These are phyloP conservation scores for Papiliotrema terrestris DNA, from an alignment of 1,284 basidiomycete genomes.

Conservation along the genomic window DNA sequence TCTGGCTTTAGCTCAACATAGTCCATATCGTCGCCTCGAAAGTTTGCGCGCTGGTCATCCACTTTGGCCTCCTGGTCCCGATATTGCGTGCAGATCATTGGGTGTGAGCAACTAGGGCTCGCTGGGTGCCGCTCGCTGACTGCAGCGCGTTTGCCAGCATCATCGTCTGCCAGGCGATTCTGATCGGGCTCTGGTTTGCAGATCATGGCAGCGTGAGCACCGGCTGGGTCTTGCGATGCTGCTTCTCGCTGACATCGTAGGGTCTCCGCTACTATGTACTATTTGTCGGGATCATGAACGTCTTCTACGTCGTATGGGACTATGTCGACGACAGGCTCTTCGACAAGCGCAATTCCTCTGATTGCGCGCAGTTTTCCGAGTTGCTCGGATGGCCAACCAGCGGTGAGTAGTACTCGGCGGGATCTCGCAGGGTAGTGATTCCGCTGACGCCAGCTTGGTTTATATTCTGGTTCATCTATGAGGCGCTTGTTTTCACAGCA, in stretches of 20 bases:
- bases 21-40: slow-evolving; percentile 48
- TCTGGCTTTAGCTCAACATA: slow-evolving; percentile 6
- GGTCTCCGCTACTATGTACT: slow-evolving; percentile 45
- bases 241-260: slow-evolving; percentile 17
- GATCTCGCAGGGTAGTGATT: too few species aligned
- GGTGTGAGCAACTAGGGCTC: slow-evolving; percentile 27
- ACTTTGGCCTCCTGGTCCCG: slow-evolving; percentile 42
- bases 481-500: slow-evolving; percentile 37
- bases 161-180: slow-evolving; percentile 38
- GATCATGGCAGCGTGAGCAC: slow-evolving; percentile 45
- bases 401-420: slow-evolving; percentile 31
- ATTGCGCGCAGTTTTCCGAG: slow-evolving; percentile 46
- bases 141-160: slow-evolving; percentile 44
- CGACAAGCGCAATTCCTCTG: slow-evolving; percentile 45
- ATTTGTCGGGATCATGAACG: slow-evolving; percentile 42
- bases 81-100: slow-evolving; percentile 43
- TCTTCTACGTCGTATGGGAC: slow-evolving; percentile 50
- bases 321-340: slow-evolving; percentile 47
- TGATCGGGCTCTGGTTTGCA: slow-evolving; percentile 49
- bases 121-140: slow-evolving; percentile 4
- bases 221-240: neutral
- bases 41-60: slow-evolving; percentile 45
- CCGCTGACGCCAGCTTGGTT: slow-evolving; percentile 33
- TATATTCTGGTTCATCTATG: slow-evolving; percentile 39
- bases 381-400: slow-evolving; percentile 42